Evolutionary conservation across 2,329 filamentous ascomycete species (phyloP).

Genomic region (Raffaelea ambrosiae): DNA sequence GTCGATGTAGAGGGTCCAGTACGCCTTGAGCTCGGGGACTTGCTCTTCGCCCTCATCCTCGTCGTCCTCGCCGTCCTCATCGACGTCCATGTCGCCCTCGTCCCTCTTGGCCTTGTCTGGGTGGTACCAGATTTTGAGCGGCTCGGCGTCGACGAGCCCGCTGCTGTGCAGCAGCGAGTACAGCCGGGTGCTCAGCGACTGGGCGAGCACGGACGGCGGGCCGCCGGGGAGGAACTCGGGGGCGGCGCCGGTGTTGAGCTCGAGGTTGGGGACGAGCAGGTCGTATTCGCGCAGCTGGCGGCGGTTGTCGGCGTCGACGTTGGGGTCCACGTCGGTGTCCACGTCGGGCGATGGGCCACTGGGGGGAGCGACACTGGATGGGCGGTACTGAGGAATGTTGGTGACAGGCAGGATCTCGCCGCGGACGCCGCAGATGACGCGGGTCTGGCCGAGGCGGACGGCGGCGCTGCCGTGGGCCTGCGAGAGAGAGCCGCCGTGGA

Average conservation of each 20-base stretch:
- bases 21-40: slow-evolving; percentile 57
- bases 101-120: slow-evolving; percentile 27
- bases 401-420: slow-evolving; percentile 72
- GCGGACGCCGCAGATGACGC: slow-evolving; percentile 87
- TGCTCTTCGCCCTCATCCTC: slow-evolving; percentile 16
- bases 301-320: slow-evolving; percentile 16
- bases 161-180: slow-evolving; percentile 68
- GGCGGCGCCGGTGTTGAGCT: slow-evolving; percentile 82
- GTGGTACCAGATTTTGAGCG: slow-evolving; percentile 65
- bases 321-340: background rate
- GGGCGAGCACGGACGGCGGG: slow-evolving; percentile 70
- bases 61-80: slow-evolving; percentile 13
- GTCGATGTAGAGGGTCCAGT: slow-evolving; percentile 94
- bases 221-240: slow-evolving; percentile 78
- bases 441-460: slow-evolving; percentile 80
- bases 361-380: slow-evolving; percentile 25
- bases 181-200: slow-evolving; percentile 75
- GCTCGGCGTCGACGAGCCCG: slow-evolving; percentile 54
- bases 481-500: slow-evolving; percentile 77
- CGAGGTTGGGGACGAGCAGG: slow-evolving; percentile 86
- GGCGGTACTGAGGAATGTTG: slow-evolving; percentile 61
- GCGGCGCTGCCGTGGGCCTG: slow-evolving; percentile 88
- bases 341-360: background rate
- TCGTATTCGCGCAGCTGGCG: slow-evolving; percentile 53
- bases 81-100: slow-evolving; percentile 12